These are phyloP conservation scores for Sugiyamaella qingdaonensis DNA, from an alignment of 805 yeast genomes.

Conservation along the genomic window DNA sequence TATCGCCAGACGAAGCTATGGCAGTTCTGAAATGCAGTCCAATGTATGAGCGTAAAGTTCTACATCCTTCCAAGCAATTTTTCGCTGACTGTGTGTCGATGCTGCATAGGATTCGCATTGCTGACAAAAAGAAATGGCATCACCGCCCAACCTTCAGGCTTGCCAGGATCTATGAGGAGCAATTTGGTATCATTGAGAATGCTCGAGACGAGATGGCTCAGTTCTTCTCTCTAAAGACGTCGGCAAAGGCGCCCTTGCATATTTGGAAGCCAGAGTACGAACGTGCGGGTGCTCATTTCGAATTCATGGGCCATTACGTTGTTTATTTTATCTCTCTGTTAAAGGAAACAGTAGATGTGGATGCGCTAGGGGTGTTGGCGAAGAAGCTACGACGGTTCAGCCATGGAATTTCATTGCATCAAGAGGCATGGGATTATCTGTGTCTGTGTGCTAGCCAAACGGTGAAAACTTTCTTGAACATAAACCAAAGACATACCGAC, in stretches of 20 bases:
- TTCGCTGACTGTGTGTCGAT: slow-evolving; percentile 41
- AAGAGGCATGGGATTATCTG: slow-evolving; percentile 62
- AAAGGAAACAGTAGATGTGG: slow-evolving; percentile 50
- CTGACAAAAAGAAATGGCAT: slow-evolving; percentile 88
- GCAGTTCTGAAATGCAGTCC: slow-evolving; percentile 38
- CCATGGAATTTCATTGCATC: slow-evolving; percentile 65
- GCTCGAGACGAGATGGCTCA: slow-evolving; percentile 64
- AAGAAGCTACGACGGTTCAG: slow-evolving; percentile 76
- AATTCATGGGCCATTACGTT: slow-evolving; percentile 67
- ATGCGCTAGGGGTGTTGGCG: slow-evolving; percentile 54
- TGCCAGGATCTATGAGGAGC: slow-evolving; percentile 57
- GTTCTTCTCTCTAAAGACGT: slow-evolving; percentile 59
- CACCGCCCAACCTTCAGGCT: slow-evolving; percentile 76
- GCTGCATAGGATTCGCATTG: slow-evolving; percentile 43
- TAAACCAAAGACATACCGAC: slow-evolving; percentile 51
- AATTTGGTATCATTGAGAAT: slow-evolving; percentile 44
- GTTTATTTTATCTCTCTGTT: slow-evolving; percentile 57
- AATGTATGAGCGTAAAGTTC: not conserved
- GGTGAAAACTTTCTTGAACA: slow-evolving; percentile 41
- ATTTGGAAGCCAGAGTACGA: slow-evolving; percentile 95
- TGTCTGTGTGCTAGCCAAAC: slow-evolving; percentile 51
- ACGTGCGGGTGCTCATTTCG: slow-evolving; percentile 89
- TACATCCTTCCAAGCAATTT: slow-evolving; percentile 27
- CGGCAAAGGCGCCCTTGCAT: slow-evolving; percentile 66
- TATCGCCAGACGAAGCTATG: slow-evolving; percentile 40